Evolutionary conservation across 179 eudicot genomes (phyloP).

Genomic region (Corrigiola litoralis): DNA sequence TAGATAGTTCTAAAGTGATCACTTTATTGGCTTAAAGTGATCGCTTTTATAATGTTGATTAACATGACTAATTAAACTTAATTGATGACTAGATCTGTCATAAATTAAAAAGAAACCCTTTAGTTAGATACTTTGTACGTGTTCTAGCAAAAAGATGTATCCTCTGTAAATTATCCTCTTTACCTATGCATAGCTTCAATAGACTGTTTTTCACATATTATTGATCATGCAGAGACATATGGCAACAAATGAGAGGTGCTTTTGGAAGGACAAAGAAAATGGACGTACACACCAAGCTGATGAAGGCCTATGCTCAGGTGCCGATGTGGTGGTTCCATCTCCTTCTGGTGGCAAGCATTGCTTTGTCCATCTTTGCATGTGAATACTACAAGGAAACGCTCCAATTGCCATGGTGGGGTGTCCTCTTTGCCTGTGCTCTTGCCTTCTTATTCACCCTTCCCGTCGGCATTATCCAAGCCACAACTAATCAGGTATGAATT

Average conservation of each 20-base stretch:
- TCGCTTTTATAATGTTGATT: too few relatives aligned
- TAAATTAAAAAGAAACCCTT: too few relatives aligned
- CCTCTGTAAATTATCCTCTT: too few relatives aligned
- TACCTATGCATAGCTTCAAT: too few relatives aligned
- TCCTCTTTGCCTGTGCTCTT: conserved; percentile 61
- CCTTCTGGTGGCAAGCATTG: conserved; percentile 50
- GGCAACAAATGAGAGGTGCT: conserved; percentile 47
- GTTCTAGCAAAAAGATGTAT: too few relatives aligned
- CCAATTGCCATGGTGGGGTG: conserved; percentile 95
- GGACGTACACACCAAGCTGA: conserved; percentile 81
- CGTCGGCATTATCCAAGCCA: conserved; percentile 90
- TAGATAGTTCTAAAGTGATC: too few relatives aligned
- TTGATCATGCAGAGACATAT: too few relatives aligned
- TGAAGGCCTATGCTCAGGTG: conserved; percentile 76
- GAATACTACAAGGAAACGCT: conserved; percentile 55
- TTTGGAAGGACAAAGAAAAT: conserved; percentile 61
- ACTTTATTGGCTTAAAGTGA: too few relatives aligned
- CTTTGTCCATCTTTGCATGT: conserved; percentile 49
- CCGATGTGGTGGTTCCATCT: conserved; percentile 90
- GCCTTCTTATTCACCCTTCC: conserved; percentile 92
- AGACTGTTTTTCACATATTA: too few relatives aligned
- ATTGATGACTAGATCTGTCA: too few relatives aligned
- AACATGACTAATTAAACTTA: too few relatives aligned
- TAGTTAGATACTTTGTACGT: too few relatives aligned
- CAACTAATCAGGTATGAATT: conserved; percentile 87